phyloP scores from a whole-genome alignment of 768 basidiomycete genomes.

The Leccinum olivaceopallidum region DNA sequence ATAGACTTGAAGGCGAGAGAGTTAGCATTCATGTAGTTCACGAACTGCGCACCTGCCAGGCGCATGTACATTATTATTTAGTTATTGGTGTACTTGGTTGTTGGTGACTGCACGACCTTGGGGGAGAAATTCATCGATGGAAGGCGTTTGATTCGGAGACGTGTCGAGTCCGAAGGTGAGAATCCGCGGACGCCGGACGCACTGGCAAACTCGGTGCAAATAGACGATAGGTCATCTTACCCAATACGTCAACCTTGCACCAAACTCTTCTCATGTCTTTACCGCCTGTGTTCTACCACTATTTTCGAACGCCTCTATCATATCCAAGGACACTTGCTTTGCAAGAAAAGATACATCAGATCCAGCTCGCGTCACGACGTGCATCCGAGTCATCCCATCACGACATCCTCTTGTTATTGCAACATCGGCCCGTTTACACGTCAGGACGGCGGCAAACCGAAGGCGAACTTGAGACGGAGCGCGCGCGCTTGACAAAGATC shows the following conservation, averaged over 20 bases:
- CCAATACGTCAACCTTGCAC: neutral
- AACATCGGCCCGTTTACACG: slow-evolving; percentile 95
- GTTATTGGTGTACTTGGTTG: neutral
- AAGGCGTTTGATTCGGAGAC: neutral
- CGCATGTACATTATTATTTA: neutral
- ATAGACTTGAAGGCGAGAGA: neutral
- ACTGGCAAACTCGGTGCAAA: neutral
- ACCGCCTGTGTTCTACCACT: slow-evolving; percentile 74
- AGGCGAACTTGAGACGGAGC: slow-evolving; percentile 58
- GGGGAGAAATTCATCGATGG: neutral
- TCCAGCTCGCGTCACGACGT: slow-evolving; percentile 60
- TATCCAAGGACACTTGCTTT: slow-evolving; percentile 68
- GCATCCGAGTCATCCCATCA: slow-evolving; percentile 38
- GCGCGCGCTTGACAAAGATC: slow-evolving; percentile 60
- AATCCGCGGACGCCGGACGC: neutral
- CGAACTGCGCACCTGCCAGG: neutral
- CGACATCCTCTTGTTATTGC: slow-evolving; percentile 75
- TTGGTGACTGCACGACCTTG: neutral
- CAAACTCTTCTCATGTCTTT: slow-evolving; percentile 28
- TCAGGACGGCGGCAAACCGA: slow-evolving; percentile 85
- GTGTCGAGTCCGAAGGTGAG: neutral
- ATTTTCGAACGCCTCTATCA: slow-evolving; percentile 76
- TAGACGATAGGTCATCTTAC: neutral
- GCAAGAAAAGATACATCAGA: slow-evolving; percentile 68
- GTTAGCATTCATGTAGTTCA: slow-evolving; percentile 2